Conservation (phyloP, 2,329 filamentous ascomycete species). For the Akanthomyces lecanii region DNA sequence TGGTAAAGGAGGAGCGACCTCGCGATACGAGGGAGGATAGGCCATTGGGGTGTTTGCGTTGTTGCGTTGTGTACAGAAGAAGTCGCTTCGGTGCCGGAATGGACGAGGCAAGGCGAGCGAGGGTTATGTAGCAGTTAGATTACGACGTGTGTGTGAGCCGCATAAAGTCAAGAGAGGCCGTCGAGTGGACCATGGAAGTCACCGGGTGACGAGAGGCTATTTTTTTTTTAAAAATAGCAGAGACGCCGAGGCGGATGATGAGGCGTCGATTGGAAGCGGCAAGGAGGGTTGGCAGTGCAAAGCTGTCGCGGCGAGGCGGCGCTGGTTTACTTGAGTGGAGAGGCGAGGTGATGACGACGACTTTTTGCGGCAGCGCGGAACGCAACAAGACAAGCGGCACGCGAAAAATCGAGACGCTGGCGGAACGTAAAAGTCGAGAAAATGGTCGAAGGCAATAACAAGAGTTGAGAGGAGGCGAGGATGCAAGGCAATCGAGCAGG, state of each 20-base stretch:
- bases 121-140: constrained; percentile 8
- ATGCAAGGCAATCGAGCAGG: neutral
- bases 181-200: neutral
- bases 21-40: constrained; percentile 34
- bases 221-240: neutral
- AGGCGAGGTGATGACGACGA: constrained; percentile 16
- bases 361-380: constrained; percentile 10
- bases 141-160: constrained; percentile 11
- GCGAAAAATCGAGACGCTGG: neutral
- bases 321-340: constrained; percentile 1
- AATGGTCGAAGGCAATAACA: neutral
- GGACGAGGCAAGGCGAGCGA: constrained; percentile 1
- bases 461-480: neutral
- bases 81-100: neutral
- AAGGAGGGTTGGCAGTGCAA: constrained; percentile 9
- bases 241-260: neutral
- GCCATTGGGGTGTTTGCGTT: constrained; percentile 28
- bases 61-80: neutral
- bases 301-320: constrained; percentile 12
- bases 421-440: neutral
- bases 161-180: neutral
- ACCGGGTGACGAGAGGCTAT: neutral
- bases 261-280: constrained; percentile 5
- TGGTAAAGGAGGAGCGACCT: constrained; percentile 32
- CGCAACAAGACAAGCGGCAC: neutral